phyloP scores from a whole-genome alignment of 2,329 filamentous ascomycete species.

The Xylariomycetidae sp. region DNA sequence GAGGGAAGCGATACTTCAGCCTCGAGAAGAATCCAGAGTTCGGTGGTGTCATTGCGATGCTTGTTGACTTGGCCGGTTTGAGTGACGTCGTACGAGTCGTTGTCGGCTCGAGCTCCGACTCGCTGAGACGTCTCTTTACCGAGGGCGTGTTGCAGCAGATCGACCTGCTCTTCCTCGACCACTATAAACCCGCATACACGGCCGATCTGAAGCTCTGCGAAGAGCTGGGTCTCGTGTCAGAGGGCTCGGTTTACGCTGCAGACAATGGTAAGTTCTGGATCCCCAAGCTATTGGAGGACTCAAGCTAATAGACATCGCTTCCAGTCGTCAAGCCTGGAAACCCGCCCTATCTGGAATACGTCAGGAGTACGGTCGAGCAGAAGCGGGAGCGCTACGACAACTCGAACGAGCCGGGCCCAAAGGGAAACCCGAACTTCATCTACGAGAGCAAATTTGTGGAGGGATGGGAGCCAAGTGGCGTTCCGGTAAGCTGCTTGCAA shows the following conservation, averaged over 20 bases:
- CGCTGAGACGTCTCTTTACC: constrained; percentile 53
- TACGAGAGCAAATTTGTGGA: constrained; percentile 60
- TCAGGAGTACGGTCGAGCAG: constrained; percentile 56
- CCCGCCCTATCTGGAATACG: constrained; percentile 64
- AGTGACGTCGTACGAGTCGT: constrained; percentile 62
- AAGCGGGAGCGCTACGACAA: constrained; percentile 44
- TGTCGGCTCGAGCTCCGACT: constrained; percentile 62
- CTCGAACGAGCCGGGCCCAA: constrained; percentile 20
- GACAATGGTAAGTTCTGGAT: constrained; percentile 46
- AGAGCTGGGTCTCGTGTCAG: constrained; percentile 56
- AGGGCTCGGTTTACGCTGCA: constrained; percentile 58
- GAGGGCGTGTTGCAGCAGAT: constrained; percentile 50
- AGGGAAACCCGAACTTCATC: constrained; percentile 57
- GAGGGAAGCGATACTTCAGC: constrained; percentile 62
- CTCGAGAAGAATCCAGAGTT: constrained; percentile 71
- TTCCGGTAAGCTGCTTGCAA: constrained; percentile 43
- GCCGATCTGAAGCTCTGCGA: constrained; percentile 73
- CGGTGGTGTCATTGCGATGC: constrained; percentile 59
- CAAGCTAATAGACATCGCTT: not conserved
- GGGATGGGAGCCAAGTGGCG: constrained; percentile 63
- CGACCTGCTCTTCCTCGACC: constrained; percentile 73
- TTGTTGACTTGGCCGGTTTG: constrained; percentile 73
- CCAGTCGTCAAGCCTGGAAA: constrained; percentile 63
- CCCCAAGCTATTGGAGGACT: not conserved
- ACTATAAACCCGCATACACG: constrained; percentile 71